Evolutionary conservation across 805 yeast genomes (phyloP), one percentile per base, ranked within the genome.

Genomic region (Metschnikowia vanudenii): DNA sequence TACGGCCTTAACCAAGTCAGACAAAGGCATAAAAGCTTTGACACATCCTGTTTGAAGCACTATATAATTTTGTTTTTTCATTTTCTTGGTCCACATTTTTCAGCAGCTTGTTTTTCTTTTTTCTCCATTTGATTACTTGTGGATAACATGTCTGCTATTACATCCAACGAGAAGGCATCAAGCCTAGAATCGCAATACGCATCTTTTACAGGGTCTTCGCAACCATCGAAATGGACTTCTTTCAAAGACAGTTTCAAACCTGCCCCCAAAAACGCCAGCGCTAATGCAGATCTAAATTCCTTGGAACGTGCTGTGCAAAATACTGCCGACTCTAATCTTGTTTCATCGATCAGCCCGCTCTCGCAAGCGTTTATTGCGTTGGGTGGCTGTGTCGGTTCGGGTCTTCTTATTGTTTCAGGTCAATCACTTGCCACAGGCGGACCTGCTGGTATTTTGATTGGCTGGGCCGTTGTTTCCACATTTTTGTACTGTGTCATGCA

Each of bases 401-500:
- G 76, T 4, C 58, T 71, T 36, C 65, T 71, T 45, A 68, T 71
- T 37, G 76, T 69, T 1, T 60, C 67, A 1, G 75, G 75, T 0
- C 50, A 61, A 34, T 71, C 75, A 13, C 59, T 71, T 32, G 52
- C 55, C 26, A 57, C 55, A 18, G 75, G 74, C 0, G 71, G 72
- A 17, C 65, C 69, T 2, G 68, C 68, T 4, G 69, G 67, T 0
- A 53, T 68, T 18, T 52, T 68, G 38, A 61, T 69, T n/a, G 72
- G 67, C 1, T 71, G 74, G 74, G 66, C 68, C 10, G 55, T 71
- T 17, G 74, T 71, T 7, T 65, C 74, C 2, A 52, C 64, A 3
- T 70, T 69, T 45, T 61, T 71, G 37, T 71, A 71, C 52, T 68
- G 74, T 52, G 69, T 71, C 12, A 71, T 71, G 76, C 74, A 71